Evolutionary conservation across 1,139 yeast genomes (phyloP), one percentile per base, ranked within the genome.

Genomic region (Nematodospora anomalae): DNA sequence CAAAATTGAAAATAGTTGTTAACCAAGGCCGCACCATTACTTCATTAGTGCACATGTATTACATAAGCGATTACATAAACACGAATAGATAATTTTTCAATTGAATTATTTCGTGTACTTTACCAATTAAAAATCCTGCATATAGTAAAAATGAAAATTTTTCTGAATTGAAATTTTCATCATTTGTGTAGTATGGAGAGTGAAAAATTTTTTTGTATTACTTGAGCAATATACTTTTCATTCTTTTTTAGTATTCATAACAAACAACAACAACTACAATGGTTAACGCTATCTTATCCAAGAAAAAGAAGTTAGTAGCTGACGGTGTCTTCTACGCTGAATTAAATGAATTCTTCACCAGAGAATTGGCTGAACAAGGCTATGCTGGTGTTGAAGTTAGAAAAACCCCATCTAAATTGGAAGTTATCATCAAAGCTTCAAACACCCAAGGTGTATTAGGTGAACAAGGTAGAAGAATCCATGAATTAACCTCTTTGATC

Each of bases 251-350:
- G n/a, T n/a, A n/a, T n/a, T n/a, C n/a, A n/a, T n/a, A n/a, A n/a
- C n/a, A n/a, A n/a, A n/a, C n/a, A n/a, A n/a, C n/a, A n/a, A n/a
- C n/a, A 30, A 16, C 31, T 40, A 58, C 47, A 55, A 62, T 62
- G 67, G 67, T 60, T 55, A 53, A 64, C 61, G 76, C 80, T 64
- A 75, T 79, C 67, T 80, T 83, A 67, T 83, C 90, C 67, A 83
- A 83, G 76, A 82, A 81, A 71, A 83, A 89, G 82, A 83, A 83
- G 83, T 77, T 83, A 63, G 97, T 90, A 74, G 97, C 97, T 75
- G 99, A 92, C 81, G 99, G 99, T 87, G 99, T 92, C 67, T 88
- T 92, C 83, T 92, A 84, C 95, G 99, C 99, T 76, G 99, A 92
- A 80, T 80, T 92, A 70, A 92, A 92, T 84, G 98, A 92, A 80